A percentile compares a stretch with the other conserved stretches of the same genome.
phyloP scores from a whole-genome alignment of 495 filamentous ascomycete species.

The Penicillium roqueforti region DNA sequence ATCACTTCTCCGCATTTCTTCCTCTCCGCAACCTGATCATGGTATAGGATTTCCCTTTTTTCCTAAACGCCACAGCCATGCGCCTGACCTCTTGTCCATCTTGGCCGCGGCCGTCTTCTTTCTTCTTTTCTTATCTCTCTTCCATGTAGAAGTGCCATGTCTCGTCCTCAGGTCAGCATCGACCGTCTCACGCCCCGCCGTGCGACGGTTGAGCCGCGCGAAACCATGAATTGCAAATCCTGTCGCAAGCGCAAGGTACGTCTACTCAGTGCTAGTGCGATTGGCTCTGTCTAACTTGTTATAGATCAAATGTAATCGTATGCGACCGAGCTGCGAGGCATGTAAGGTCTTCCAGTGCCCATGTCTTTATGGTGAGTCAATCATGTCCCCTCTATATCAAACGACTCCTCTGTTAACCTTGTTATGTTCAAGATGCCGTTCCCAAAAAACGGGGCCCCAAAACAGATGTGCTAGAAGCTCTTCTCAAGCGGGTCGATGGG shows the following conservation, averaged over 20 bases:
- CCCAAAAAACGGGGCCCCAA: conserved; percentile 87
- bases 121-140: conserved; percentile 3
- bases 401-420: conserved; percentile 9
- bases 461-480: conserved; percentile 79
- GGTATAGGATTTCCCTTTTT: conserved; percentile 7
- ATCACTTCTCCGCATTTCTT: conserved; percentile 28
- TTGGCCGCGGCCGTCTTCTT: conserved; percentile 7
- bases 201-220: conserved; percentile 68
- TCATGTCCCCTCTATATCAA: background rate
- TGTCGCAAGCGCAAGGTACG: conserved; percentile 81
- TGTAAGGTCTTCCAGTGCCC: conserved; percentile 84
- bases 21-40: conserved; percentile 9
- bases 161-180: conserved; percentile 78
- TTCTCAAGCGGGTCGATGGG: conserved; percentile 78
- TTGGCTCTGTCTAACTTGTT: background rate
- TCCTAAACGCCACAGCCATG: conserved; percentile 7
- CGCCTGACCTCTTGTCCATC: conserved; percentile 4
- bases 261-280: background rate
- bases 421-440: conserved; percentile 61
- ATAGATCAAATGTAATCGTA: conserved; percentile 85
- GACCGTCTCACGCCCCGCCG: conserved; percentile 73
- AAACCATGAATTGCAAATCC: conserved; percentile 93
- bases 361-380: conserved; percentile 74
- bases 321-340: conserved; percentile 78
- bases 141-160: conserved; percentile 43